Base-by-base conservation (phyloP, 306 rosid species). In the Vigna radiata region DNA sequence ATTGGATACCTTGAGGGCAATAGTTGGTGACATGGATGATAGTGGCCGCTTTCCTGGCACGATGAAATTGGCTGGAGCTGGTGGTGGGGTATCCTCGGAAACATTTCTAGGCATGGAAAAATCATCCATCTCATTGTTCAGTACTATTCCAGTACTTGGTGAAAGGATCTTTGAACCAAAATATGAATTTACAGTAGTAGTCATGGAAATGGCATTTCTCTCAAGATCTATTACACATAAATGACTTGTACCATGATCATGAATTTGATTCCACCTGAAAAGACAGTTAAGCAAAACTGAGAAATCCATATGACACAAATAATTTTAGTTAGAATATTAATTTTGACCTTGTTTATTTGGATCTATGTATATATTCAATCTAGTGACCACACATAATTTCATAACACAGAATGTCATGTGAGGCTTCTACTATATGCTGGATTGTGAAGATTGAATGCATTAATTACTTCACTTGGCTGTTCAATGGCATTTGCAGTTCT, bases 51-150 rank as follows among this genome's bases (percentile, higher is more conserved):
- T 92, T 14, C 95, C 91, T 8, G 98, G 98, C 78, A 33, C 23
- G 49, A 94, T 80, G 77, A 92, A 92, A 85, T 92, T 94, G 60
- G 92, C 73, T 8, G 88, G 95, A 56, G 96, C 89, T 12, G 97
- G 96, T 5, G 96, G 96, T 44, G 74, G 86, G 68, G 61, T 60
- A 58, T 81, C 77, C 2, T 84, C 72, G 5, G 93, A 76, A 80
- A 56, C 85, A 71, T 89, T 87, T 9, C 7, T 52, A 16, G 93
- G 96, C 1, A 90, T 85, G 41, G 96, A 89, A 83, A 94, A 94
- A 82, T 94, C 98, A 75, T 77, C 88, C 98, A 94, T 94, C 79
- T 94, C 92, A 73, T 94, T 94, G 88, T 94, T 94, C 65, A 94
- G 78, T 67, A 94, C 79, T 78, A 94, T 90, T 71, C 97, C 97